These are phyloP conservation scores for Zygotorulaspora chibaensis DNA, from an alignment of 805 yeast genomes.

Conservation along the genomic window DNA sequence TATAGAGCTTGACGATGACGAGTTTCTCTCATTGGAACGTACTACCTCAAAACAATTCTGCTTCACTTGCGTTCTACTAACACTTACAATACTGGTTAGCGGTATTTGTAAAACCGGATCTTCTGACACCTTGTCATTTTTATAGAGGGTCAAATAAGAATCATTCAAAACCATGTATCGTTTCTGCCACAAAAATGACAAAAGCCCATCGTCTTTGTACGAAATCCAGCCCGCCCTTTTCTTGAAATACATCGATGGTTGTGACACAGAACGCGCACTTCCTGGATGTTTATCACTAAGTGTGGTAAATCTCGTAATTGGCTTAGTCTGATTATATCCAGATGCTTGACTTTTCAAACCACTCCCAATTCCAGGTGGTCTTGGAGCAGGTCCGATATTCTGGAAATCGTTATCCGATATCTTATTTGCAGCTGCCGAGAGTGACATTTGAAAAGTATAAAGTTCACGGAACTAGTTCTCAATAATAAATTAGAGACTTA, in stretches of 20 bases:
- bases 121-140: constrained; percentile 48
- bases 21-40: constrained; percentile 39
- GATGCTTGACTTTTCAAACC: constrained; percentile 12
- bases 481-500: no score
- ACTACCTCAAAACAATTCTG: constrained; percentile 80
- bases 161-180: constrained; percentile 76
- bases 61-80: constrained; percentile 64
- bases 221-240: constrained; percentile 72
- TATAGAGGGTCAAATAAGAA: constrained; percentile 68
- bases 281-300: constrained; percentile 37
- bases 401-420: constrained; percentile 46
- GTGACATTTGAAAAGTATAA: constrained; percentile 34
- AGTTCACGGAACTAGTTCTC: no score
- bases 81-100: constrained; percentile 54
- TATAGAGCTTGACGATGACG: constrained; percentile 19
- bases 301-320: constrained; percentile 35
- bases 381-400: constrained; percentile 54
- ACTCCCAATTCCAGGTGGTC: constrained; percentile 39
- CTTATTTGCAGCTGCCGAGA: constrained; percentile 43
- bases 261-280: constrained; percentile 13
- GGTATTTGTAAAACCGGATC: constrained; percentile 52
- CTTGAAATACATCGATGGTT: constrained; percentile 17
- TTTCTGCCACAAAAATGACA: constrained; percentile 89
- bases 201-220: constrained; percentile 86
- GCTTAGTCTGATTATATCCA: constrained; percentile 35